These are phyloP conservation scores for Coemansia pectinata DNA, from an alignment of 192 early-diverging fungal genomes.

Conservation along the genomic window DNA sequence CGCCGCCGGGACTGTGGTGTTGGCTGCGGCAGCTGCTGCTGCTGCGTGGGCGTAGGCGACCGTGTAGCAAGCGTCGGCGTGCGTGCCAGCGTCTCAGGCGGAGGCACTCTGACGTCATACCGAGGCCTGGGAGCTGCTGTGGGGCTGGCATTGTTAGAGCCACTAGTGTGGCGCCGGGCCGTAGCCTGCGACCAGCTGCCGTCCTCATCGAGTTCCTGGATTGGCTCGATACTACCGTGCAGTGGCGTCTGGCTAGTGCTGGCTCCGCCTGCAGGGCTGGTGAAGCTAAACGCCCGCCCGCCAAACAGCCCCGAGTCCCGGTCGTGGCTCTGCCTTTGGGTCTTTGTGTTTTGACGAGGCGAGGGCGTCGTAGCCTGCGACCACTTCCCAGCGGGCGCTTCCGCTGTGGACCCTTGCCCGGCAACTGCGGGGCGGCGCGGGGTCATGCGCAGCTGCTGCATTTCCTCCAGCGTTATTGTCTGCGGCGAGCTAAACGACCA, in stretches of 20 bases:
- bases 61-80: constrained; percentile 43
- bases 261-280: constrained; percentile 11
- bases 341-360: background rate
- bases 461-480: constrained; percentile 46
- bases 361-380: constrained; percentile 42
- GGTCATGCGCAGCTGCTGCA: constrained; percentile 36
- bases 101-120: constrained; percentile 44
- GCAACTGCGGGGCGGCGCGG: constrained; percentile 5
- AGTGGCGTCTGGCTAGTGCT: constrained; percentile 7
- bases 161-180: background rate
- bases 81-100: constrained; percentile 44
- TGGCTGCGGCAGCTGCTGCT: background rate
- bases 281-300: constrained; percentile 33
- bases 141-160: background rate
- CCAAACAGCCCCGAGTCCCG: constrained; percentile 53
- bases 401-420: background rate
- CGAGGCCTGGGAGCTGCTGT: constrained; percentile 9
- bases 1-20: constrained; percentile 16
- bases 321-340: constrained; percentile 14
- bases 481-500: constrained; percentile 50
- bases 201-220: constrained; percentile 40
- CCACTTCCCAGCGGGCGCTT: constrained; percentile 22
- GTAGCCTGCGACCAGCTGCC: constrained; percentile 25
- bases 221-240: constrained; percentile 40
- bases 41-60: constrained; percentile 37